These are phyloP conservation scores for Geranium rotundifolium DNA, from an alignment of 345 rosid species.

Conservation along the genomic window DNA sequence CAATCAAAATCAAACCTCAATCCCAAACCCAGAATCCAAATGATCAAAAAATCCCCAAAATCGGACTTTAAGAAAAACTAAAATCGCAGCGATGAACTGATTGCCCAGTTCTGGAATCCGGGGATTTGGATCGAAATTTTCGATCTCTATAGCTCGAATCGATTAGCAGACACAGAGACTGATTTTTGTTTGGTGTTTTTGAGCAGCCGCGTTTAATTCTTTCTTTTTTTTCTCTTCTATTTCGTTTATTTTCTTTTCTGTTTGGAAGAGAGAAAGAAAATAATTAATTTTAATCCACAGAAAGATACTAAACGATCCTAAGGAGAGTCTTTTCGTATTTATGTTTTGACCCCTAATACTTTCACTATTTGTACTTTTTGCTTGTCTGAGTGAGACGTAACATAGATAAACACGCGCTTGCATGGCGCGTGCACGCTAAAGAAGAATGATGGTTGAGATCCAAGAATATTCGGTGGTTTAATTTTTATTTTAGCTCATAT, in stretches of 20 bases:
- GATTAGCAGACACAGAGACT: conserved; percentile 23
- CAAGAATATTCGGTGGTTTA: no score
- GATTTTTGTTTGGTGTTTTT: conserved; percentile 18
- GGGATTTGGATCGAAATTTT: conserved; percentile 12
- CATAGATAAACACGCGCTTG: background rate
- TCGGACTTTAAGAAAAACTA: no score
- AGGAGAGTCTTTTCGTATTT: no score
- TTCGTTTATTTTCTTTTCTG: background rate
- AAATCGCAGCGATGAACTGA: background rate
- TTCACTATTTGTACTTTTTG: no score
- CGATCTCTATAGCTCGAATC: conserved; percentile 41
- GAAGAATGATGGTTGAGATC: no score
- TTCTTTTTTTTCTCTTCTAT: conserved; percentile 7
- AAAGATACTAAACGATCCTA: background rate
- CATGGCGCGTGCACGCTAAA: background rate
- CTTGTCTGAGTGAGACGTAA: background rate
- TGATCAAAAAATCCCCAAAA: conserved; percentile 2
- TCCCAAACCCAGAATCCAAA: conserved; percentile 15
- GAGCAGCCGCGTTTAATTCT: conserved; percentile 38
- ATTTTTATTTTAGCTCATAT: no score
- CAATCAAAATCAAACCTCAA: conserved; percentile 18
- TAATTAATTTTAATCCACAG: background rate
- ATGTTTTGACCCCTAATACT: background rate
- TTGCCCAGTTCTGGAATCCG: background rate
- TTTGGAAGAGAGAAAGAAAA: background rate